These are phyloP conservation scores for Microsporum audouinii DNA, from an alignment of 2,329 filamentous ascomycete genomes.

Conservation along the genomic window DNA sequence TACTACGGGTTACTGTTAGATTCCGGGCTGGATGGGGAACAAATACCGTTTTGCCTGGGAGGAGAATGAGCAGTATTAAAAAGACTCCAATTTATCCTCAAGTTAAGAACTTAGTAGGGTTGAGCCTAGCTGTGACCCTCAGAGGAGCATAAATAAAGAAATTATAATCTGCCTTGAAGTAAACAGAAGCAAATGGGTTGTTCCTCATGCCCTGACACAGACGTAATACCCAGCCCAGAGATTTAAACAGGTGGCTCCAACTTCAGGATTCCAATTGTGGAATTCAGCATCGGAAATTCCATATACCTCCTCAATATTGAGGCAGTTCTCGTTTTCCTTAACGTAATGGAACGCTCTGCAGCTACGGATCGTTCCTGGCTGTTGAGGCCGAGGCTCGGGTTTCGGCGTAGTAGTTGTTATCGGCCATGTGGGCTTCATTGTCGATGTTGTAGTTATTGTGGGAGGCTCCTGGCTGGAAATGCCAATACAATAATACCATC, in stretches of 20 bases:
- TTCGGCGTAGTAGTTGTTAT: background rate
- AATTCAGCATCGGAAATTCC: conserved; percentile 3
- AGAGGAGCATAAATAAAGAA: background rate
- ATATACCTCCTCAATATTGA: background rate
- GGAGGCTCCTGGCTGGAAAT: background rate
- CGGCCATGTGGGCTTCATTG: background rate
- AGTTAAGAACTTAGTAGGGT: background rate
- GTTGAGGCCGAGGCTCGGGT: background rate
- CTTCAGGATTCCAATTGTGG: background rate
- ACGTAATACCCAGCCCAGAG: conserved; percentile 5
- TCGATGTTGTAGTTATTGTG: background rate
- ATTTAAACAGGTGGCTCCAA: background rate
- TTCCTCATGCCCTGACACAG: background rate
- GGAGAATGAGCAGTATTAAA: background rate
- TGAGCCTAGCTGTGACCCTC: background rate
- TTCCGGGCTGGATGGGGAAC: too few species aligned
- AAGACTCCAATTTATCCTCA: background rate
- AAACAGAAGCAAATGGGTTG: background rate
- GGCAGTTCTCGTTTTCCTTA: background rate
- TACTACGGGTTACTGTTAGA: background rate
- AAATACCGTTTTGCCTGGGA: background rate
- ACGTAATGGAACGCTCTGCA: conserved; percentile 6
- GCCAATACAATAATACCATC: conserved; percentile 5
- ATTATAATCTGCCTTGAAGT: background rate
- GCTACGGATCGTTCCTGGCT: conserved; percentile 3